Percentiles rank a stretch among this genome's conserved stretches.
These are phyloP conservation scores for Phytophthora chlamydospora DNA, from an alignment of 352 stramenopile species.

Conservation along the genomic window DNA sequence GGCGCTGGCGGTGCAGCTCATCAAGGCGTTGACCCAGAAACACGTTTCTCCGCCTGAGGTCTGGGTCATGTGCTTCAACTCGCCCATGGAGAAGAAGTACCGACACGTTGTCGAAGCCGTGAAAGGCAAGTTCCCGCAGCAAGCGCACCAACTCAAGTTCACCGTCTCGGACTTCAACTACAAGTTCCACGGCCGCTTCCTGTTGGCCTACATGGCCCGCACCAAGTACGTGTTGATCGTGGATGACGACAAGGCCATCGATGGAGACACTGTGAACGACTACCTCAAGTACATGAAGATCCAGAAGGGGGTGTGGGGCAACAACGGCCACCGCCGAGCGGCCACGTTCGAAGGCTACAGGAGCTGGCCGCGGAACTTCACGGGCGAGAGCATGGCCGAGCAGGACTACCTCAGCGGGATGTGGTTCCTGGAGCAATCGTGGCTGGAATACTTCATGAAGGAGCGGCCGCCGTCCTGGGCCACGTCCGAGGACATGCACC, in stretches of 20 bases:
- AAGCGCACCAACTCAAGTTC: constrained; percentile 41
- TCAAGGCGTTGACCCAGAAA: constrained; percentile 42
- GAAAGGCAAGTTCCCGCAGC: constrained; percentile 27
- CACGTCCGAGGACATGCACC: constrained; percentile 69
- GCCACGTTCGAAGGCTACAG: constrained; percentile 52
- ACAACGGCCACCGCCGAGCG: constrained; percentile 55
- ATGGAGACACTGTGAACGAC: constrained; percentile 46
- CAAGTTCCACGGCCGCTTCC: constrained; percentile 60
- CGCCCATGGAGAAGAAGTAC: constrained; percentile 49
- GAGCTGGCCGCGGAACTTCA: constrained; percentile 53
- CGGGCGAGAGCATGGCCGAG: constrained; percentile 38
- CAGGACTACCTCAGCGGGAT: constrained; percentile 71
- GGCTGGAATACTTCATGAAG: constrained; percentile 71
- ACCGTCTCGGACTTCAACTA: constrained; percentile 57
- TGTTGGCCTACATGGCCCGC: constrained; percentile 58
- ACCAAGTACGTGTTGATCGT: constrained; percentile 62
- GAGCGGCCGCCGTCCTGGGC: constrained; percentile 55
- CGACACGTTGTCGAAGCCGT: constrained; percentile 41
- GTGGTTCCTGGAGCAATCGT: constrained; percentile 69
- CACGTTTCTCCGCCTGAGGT: constrained; percentile 46
- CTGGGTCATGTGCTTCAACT: constrained; percentile 76
- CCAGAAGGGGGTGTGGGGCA: constrained; percentile 53
- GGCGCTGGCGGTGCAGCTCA: constrained; percentile 52
- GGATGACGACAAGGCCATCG: constrained; percentile 57
- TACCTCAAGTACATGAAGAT: constrained; percentile 51